phyloP scores from a whole-genome alignment of 2,329 filamentous ascomycete species.

The Phialophora macrospora region DNA sequence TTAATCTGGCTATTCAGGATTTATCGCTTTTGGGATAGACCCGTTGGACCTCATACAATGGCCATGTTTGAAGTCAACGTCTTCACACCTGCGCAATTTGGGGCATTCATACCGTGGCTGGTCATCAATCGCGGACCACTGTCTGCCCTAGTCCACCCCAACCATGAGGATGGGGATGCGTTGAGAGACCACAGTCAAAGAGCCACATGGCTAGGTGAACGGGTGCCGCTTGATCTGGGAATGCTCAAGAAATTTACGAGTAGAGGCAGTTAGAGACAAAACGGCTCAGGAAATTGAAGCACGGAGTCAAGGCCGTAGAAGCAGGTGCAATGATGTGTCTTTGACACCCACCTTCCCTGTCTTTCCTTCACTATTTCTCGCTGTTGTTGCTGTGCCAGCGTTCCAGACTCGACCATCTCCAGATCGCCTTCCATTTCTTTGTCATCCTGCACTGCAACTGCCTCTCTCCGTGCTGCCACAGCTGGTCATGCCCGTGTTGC shows the following conservation, averaged over 20 bases:
- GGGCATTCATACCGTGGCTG: constrained; percentile 85
- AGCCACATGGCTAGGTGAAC: constrained; percentile 54
- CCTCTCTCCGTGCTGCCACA: neutral
- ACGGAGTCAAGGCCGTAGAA: constrained; percentile 2
- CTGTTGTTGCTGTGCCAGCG: neutral
- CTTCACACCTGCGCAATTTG: constrained; percentile 84
- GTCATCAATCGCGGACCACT: constrained; percentile 80
- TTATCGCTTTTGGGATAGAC: constrained; percentile 75
- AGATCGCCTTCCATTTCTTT: neutral
- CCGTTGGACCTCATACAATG: constrained; percentile 79
- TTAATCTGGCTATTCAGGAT: constrained; percentile 54
- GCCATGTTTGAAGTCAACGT: constrained; percentile 94
- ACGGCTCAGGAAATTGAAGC: constrained; percentile 10
- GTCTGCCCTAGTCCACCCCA: constrained; percentile 80
- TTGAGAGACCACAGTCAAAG: constrained; percentile 53
- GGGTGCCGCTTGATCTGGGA: constrained; percentile 51
- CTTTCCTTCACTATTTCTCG: neutral
- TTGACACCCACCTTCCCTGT: neutral
- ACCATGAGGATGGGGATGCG: constrained; percentile 65
- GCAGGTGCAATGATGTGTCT: neutral
- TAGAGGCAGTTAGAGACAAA: constrained; percentile 5
- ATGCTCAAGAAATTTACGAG: constrained; percentile 42
- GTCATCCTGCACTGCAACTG: neutral
- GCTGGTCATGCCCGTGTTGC: neutral
- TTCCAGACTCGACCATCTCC: neutral